Percentiles rank a stretch among this genome's conserved stretches.
Conservation (phyloP, 2,329 filamentous ascomycete species). For the Plectosphaerella plurivora region DNA sequence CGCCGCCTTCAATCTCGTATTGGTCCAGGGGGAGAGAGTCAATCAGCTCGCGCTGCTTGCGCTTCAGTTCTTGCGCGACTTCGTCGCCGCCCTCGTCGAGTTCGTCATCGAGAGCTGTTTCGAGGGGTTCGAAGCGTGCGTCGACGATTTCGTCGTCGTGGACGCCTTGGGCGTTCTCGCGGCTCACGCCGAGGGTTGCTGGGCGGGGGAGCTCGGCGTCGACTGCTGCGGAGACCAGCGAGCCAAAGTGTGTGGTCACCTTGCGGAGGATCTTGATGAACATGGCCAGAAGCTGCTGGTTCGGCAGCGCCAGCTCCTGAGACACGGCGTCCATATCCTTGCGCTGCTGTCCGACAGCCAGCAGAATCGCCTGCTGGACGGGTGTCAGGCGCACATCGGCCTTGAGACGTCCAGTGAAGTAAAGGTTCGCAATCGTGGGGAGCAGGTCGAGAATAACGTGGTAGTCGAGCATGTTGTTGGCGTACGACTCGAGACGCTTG, state of each 20-base stretch:
- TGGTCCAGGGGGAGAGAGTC: constrained; percentile 85
- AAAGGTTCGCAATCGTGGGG: constrained; percentile 74
- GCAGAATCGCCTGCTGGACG: constrained; percentile 81
- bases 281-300: constrained; percentile 85
- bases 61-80: constrained; percentile 63
- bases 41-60: constrained; percentile 83
- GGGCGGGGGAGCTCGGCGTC: constrained; percentile 60
- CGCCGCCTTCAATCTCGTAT: constrained; percentile 61
- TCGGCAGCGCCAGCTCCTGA: constrained; percentile 69
- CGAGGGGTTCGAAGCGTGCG: constrained; percentile 65
- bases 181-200: constrained; percentile 53
- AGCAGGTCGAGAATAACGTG: constrained; percentile 94
- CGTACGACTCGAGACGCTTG: constrained; percentile 91
- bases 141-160: constrained; percentile 66
- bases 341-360: constrained; percentile 87
- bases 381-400: constrained; percentile 65
- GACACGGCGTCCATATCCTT: constrained; percentile 81
- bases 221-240: constrained; percentile 69
- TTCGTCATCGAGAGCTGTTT: constrained; percentile 71
- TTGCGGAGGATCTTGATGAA: constrained; percentile 96
- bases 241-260: constrained; percentile 72
- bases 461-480: constrained; percentile 96
- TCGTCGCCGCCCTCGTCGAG: constrained; percentile 79
- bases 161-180: constrained; percentile 56
- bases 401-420: constrained; percentile 76